Evolutionary conservation across 2,329 filamentous ascomycete genomes (phyloP), one percentile per base, ranked within the genome.

Genomic region (Diaporthe sp.): DNA sequence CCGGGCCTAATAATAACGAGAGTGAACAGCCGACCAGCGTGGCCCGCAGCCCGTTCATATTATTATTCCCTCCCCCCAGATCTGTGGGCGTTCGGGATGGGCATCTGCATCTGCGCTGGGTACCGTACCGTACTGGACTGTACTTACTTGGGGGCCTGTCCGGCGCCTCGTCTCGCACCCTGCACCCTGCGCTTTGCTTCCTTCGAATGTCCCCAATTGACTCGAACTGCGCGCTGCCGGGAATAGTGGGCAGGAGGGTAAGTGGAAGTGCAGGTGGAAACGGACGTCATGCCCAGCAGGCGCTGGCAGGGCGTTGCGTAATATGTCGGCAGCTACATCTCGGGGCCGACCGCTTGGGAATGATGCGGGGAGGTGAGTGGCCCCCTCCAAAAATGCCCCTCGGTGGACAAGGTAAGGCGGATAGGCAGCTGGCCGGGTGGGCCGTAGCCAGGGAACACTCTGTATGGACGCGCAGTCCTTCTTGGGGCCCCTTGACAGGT

Each of bases 301-400:
- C 28, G 64, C 64, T 54, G 64, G n/a, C n/a, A 40, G 47, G 33
- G 45, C 47, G 47, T 68, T 68, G 64, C 47, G 64, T 68, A 68
- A 68, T 40, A 68, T 68, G n/a, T 68, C 64, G 64, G 64, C 47
- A 30, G 13, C 64, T 68, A 68, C 45, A 68, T 68, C 30, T 68
- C 64, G 64, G 64, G 45, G n/a, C 64, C 64, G 64, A 68, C 64
- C 64, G 47, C 47, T 28, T 45, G 60, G 33, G 33, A 40, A 40
- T 2, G n/a, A 52, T 68, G 64, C 64, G 64, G 64, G 64, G 64
- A 30, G 64, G 64, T 45, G 64, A 30, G 61, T 47, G 47, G 15
- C 45, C 47, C 52, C 52, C 52, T n/a, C 25, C 10, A 30, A 30
- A 10, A 30, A 19, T 61, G 33, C 25, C 58, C 58, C 40, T 45